Evolutionary conservation across 148 eudicot species (phyloP).

Genomic region (Salicornia ramosissima): DNA sequence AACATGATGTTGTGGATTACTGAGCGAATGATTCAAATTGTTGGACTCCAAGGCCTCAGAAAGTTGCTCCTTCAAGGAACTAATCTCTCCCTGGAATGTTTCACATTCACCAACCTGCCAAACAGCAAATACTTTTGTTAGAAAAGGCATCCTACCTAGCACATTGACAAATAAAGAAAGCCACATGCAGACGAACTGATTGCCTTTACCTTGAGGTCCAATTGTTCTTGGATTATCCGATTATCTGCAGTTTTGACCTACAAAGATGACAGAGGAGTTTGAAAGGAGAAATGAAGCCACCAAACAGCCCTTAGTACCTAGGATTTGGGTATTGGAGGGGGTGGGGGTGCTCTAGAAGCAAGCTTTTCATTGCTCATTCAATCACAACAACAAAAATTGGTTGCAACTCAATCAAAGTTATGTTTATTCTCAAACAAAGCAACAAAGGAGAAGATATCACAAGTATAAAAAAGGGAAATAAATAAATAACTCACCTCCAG

Average conservation of each 20-base stretch:
- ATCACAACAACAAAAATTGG: background rate
- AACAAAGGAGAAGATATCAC: background rate
- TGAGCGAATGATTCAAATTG: slow-evolving; percentile 27
- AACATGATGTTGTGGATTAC: slow-evolving; percentile 27
- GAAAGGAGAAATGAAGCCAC: no score
- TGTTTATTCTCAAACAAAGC: background rate
- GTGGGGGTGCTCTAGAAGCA: background rate
- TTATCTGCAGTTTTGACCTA: slow-evolving; percentile 94
- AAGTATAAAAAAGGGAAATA: background rate
- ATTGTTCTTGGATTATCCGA: slow-evolving; percentile 93
- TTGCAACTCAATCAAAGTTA: background rate
- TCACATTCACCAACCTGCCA: slow-evolving; percentile 74
- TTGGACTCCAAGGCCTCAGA: slow-evolving; percentile 47
- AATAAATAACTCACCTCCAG: slow-evolving; percentile 64
- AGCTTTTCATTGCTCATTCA: background rate
- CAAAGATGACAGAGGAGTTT: no score
- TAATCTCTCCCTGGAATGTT: slow-evolving; percentile 57
- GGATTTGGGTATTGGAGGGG: background rate
- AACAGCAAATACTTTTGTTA: slow-evolving; percentile 1
- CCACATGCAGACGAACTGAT: background rate
- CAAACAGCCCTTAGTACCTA: background rate
- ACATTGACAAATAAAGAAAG: slow-evolving; percentile 3
- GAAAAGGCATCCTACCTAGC: background rate
- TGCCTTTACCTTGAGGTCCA: slow-evolving; percentile 65
- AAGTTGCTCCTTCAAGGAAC: slow-evolving; percentile 72